phyloP scores from a whole-genome alignment of 108 stramenopile genomes.

The Pseudonitzschia pungens region DNA sequence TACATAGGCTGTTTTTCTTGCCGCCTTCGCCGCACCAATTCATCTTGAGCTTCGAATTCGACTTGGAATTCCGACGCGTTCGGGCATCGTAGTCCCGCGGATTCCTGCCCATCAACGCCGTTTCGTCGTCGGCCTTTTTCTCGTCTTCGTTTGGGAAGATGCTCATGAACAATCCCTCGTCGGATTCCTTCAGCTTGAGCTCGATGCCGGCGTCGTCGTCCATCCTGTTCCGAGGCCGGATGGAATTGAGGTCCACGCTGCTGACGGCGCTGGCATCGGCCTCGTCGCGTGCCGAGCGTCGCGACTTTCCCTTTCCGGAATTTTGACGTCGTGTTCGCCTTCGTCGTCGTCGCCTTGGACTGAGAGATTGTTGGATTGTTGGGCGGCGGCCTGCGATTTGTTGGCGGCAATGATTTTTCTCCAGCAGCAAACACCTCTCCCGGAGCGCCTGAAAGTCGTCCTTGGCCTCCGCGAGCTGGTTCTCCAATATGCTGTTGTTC shows the following conservation, averaged over 20 bases:
- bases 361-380: background rate
- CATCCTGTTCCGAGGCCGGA: background rate
- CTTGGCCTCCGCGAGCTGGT: background rate
- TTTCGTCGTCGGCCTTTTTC: no score
- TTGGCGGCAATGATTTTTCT: background rate
- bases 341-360: background rate
- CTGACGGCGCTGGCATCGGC: background rate
- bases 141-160: background rate
- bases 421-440: background rate
- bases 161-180: background rate
- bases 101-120: no score
- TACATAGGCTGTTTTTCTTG: background rate
- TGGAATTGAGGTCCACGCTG: background rate
- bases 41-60: background rate
- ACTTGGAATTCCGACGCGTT: background rate
- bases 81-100: no score
- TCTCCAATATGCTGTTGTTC: background rate
- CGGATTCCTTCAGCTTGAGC: background rate
- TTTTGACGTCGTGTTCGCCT: no score
- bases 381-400: no score
- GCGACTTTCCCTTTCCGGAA: no score
- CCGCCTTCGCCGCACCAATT: background rate
- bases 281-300: background rate
- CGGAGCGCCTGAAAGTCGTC: background rate
- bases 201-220: background rate